Evolutionary conservation across 345 rosid species (phyloP), one percentile per base, ranked within the genome.

Genomic region (Balakata baccata): DNA sequence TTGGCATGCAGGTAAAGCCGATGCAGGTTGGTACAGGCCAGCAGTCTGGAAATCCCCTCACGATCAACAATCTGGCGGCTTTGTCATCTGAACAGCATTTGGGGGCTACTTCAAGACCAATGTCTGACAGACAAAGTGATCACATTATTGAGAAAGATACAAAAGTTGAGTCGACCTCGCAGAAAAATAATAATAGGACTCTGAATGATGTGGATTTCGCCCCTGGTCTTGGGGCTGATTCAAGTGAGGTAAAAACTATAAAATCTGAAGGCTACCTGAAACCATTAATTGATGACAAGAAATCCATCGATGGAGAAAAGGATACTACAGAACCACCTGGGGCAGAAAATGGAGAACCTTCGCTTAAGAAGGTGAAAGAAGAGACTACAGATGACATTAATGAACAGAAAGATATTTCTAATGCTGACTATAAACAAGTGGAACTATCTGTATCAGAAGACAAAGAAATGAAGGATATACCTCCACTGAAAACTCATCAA

Each of bases 181-280:
- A 68, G 50, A 76, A 80, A 49, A 67, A 63, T 77, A 69, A 63
- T 57, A 84, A 72, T 54, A 72, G 64, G 79, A 86, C 70, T 74
- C 64, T 37, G n/a, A 53, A 58, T 49, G 70, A 63, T 53, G 45
- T 64, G n/a, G 86, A 78, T 62, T 62, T 61, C 45, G 60, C 46
- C 3, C 68, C 79, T 66, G 64, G 49, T 61, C 41, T 71, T 73
- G 74, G 74, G 71, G 66, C 73, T 56, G 79, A 60, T 69, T 65
- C 59, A 41, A 80, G 41, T 51, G 77, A 79, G 54, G 58, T 47
- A 22, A 89, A 69, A 72, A 51, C 73, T 7, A 41, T 79, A 63
- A 85, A 82, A 79, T 70, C 77, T 61, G 88, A 90, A 73, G 70
- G 60, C 70, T 78, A 83, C 75, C 11, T 72, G n/a, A 83, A 84